phyloP scores from a whole-genome alignment of 108 stramenopile species.

The Epipyxis sp. region DNA sequence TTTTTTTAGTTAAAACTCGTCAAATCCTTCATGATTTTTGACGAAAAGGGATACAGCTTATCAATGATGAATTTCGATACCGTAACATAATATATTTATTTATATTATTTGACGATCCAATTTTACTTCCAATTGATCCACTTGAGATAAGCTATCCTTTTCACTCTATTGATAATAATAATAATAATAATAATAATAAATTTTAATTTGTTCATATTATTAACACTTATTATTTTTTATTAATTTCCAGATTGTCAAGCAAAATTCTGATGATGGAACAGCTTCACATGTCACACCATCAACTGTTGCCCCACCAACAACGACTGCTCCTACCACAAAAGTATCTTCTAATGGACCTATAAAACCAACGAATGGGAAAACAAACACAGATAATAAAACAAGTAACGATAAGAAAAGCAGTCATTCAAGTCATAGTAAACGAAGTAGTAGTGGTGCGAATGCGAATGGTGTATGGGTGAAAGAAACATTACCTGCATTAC shows the following conservation, averaged over 20 bases:
- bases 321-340: neutral
- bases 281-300: neutral
- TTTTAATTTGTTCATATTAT: neutral
- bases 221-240: neutral
- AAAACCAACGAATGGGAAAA: too few relatives aligned
- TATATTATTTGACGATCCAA: neutral
- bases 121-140: conserved; percentile 26
- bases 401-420: neutral
- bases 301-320: neutral
- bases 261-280: neutral
- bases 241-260: neutral
- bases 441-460: neutral
- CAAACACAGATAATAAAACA: neutral
- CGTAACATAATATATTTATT: neutral
- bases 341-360: too few relatives aligned
- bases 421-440: neutral
- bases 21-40: neutral
- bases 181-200: neutral
- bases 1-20: neutral
- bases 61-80: conserved; percentile 21
- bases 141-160: neutral
- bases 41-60: neutral
- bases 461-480: conserved; percentile 1
- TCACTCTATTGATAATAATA: neutral
- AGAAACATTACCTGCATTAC: conserved; percentile 9